Conservation (phyloP, 768 basidiomycete species). For the Boletus subparvulus region DNA sequence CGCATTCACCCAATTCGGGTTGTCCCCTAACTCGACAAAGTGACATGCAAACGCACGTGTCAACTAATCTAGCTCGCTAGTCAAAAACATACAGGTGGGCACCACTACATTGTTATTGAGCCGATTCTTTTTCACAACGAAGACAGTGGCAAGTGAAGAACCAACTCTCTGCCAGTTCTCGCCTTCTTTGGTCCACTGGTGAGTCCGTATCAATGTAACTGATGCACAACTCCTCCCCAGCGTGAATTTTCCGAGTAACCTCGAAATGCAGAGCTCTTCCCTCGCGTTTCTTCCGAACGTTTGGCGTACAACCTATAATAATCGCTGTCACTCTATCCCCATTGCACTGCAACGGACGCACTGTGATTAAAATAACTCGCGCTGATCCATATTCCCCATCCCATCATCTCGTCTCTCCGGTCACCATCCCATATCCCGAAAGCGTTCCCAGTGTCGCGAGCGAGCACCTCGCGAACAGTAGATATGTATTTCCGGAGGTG, state of each 20-base stretch:
- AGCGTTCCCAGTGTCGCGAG: slow-evolving; percentile 62
- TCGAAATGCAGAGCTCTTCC: slow-evolving; percentile 50
- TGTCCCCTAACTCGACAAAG: not conserved
- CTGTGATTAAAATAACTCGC: slow-evolving; percentile 73
- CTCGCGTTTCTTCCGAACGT: slow-evolving; percentile 45
- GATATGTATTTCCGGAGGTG: slow-evolving; percentile 38
- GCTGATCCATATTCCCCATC: slow-evolving; percentile 60
- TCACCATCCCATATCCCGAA: slow-evolving; percentile 68
- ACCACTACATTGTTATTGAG: not conserved
- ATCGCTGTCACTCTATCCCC: not conserved
- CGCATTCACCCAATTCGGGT: slow-evolving; percentile 3
- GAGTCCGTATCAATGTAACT: slow-evolving; percentile 46
- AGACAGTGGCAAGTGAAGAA: slow-evolving; percentile 55
- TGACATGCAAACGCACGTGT: not conserved
- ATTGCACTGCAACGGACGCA: slow-evolving; percentile 24
- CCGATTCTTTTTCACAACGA: slow-evolving; percentile 38
- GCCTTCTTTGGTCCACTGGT: slow-evolving; percentile 36
- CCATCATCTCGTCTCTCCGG: slow-evolving; percentile 54
- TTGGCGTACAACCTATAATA: slow-evolving; percentile 50
- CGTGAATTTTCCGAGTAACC: slow-evolving; percentile 40
- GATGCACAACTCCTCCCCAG: slow-evolving; percentile 59
- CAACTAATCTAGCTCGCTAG: not conserved
- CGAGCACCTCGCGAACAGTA: slow-evolving; percentile 52
- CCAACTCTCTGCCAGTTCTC: slow-evolving; percentile 49
- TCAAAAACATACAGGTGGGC: not conserved